Base-by-base conservation (phyloP, 2,329 filamentous ascomycete genomes). In the Pleurostoma richardsiae region DNA sequence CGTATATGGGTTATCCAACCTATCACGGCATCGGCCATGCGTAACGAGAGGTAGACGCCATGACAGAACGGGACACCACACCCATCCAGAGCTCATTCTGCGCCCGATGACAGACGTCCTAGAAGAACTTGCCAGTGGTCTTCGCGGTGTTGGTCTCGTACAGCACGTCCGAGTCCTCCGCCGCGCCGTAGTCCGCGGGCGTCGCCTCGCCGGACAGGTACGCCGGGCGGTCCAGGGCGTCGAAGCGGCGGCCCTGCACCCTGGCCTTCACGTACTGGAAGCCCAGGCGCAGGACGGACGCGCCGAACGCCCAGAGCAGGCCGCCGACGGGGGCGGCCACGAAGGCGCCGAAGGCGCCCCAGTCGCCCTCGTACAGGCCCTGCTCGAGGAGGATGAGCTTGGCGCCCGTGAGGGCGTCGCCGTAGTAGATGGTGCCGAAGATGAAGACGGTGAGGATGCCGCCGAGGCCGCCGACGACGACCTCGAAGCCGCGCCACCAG, bases 301-400 rank as follows among this genome's bases (percentile, higher is more conserved):
- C 86, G 3, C 72, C 77, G 39, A 83, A 75, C 1, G 81, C 86
- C 78, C 85, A 91, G 31, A 91, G 66, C 19, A 92, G 58, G 27
- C 86, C 86, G 1, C 88, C 88, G 3, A 91, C 67, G 0, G 88
- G 88, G 0, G 88, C 88, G 7, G 85, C 86, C 4, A 92, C 83
- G 57, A 92, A 94, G 4, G 88, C 87, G 56, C 88, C 88, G 63
- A 94, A 94, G 2, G 79, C 86, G 52, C 82, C 85, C 89, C 89
- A 94, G 63, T 92, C 88, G 42, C 83, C 75, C 1, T 74, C 79
- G 64, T 91, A 94, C 26, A 94, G 71, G 1, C 88, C 88, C 53
- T 84, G 73, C 60, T 88, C 76, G 10, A 94, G 68, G 29, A 92
- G 70, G 43, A 94, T 76, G 46, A 94, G 77, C 48, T 84, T 73